phyloP scores from a whole-genome alignment of 2,329 filamentous ascomycete genomes.

The Alternaria atra region DNA sequence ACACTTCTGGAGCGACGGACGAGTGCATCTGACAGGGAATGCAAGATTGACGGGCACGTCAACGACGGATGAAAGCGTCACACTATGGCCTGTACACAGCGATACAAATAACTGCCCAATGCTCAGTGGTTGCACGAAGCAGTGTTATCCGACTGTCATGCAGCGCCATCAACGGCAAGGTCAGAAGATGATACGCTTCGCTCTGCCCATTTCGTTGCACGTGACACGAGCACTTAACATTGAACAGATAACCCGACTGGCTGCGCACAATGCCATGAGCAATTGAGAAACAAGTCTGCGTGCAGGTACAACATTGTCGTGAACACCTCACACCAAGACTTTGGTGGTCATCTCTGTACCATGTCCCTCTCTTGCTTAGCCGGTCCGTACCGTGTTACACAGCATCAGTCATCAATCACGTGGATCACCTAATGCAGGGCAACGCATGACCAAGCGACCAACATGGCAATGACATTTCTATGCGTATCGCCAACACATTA shows the following conservation, averaged over 20 bases:
- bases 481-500: conserved; percentile 8
- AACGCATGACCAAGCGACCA: conserved; percentile 7
- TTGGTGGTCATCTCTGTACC: neutral
- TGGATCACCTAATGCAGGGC: conserved; percentile 19
- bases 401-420: conserved; percentile 22
- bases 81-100: neutral
- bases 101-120: conserved; percentile 24
- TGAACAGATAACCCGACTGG: neutral
- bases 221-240: neutral
- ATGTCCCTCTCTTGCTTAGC: conserved; percentile 8
- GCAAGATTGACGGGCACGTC: conserved; percentile 21
- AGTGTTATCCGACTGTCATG: neutral
- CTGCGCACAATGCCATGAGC: neutral
- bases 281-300: neutral
- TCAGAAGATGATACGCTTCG: neutral
- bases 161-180: neutral
- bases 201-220: neutral
- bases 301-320: neutral
- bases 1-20: conserved; percentile 21
- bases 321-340: conserved; percentile 5
- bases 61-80: conserved; percentile 10
- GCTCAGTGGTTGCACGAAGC: neutral
- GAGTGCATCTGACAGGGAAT: conserved; percentile 30
- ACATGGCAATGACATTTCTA: conserved; percentile 3
- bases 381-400: conserved; percentile 27